Evolutionary conservation across 148 eudicot genomes (phyloP).

Genomic region (Vaccinium myrtillus): DNA sequence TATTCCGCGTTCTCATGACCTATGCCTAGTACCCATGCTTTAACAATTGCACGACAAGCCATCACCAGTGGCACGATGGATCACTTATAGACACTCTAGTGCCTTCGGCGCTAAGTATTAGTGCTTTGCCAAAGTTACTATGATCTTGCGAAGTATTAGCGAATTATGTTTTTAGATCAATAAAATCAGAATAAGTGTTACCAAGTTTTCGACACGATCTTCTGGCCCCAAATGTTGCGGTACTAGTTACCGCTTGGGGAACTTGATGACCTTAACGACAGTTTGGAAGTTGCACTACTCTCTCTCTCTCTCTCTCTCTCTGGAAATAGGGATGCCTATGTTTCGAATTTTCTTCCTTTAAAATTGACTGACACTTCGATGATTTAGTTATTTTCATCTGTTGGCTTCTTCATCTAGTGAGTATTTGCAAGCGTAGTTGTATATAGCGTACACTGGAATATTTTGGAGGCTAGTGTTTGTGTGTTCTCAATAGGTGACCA

Average conservation of each 20-base stretch:
- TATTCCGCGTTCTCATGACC: neutral
- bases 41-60: neutral
- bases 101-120: neutral
- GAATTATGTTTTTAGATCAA: neutral
- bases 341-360: neutral
- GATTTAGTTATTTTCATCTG: neutral
- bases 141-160: neutral
- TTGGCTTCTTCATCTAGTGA: neutral
- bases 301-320: neutral
- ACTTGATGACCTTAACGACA: neutral
- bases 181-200: neutral
- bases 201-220: neutral
- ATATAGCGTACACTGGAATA: neutral
- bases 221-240: neutral
- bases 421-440: neutral
- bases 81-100: neutral
- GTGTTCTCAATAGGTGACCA: neutral
- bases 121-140: neutral
- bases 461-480: neutral
- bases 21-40: neutral
- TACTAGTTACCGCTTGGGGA: neutral
- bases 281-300: neutral
- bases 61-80: neutral
- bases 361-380: neutral
- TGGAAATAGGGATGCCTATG: neutral